Base-by-base conservation (phyloP, 1,139 yeast genomes). In the Sugiyamaella japonica region DNA sequence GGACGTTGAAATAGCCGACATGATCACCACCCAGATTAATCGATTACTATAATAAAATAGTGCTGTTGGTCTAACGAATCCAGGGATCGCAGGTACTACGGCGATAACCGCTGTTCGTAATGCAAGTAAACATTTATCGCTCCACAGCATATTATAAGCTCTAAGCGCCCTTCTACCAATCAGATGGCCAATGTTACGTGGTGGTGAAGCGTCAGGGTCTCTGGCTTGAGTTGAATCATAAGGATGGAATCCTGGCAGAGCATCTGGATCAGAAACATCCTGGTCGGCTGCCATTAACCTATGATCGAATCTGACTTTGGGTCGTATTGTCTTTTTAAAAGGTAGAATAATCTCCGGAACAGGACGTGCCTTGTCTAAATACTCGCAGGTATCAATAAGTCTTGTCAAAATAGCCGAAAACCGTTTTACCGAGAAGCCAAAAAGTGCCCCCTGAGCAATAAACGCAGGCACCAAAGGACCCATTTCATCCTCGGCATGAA, bases 191-290 rank as follows among this genome's bases (percentile, higher is more conserved):
- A 60, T n/a, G 12, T 54, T 60, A 32, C 67, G 57, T 1, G 74
- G 72, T 3, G 72, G 72, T 0, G 64, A 55, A 9, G 70, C 66
- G 43, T 71, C 73, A 1, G 73, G 73, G 55, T 69, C 61, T n/a
- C 72, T 55, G 2, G 56, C 55, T 44, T 65, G 65, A 0, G 63
- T 59, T 1, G 45, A 39, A 5, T 25, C 16, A 9, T 49, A 50
- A 8, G 54, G 47, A n/a, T n/a, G 23, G 31, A 41, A 57, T 8
- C 56, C 58, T 8, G 60, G 53, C 1, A 48, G 25, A 13, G 34
- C 32, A 2, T 50, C 58, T n/a, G 50, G 39, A 16, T 42, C 38
- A 5, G 55, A 48, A 8, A 48, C 55, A 32, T 53, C 59, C 12
- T 51, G 40, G 4, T 50, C 56, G n/a, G 46, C 50, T 17, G 50